Percentiles rank a stretch among this genome's conserved stretches.
Evolutionary conservation across 1,284 basidiomycete species (phyloP).

Genomic region (Phlebopus sp.): DNA sequence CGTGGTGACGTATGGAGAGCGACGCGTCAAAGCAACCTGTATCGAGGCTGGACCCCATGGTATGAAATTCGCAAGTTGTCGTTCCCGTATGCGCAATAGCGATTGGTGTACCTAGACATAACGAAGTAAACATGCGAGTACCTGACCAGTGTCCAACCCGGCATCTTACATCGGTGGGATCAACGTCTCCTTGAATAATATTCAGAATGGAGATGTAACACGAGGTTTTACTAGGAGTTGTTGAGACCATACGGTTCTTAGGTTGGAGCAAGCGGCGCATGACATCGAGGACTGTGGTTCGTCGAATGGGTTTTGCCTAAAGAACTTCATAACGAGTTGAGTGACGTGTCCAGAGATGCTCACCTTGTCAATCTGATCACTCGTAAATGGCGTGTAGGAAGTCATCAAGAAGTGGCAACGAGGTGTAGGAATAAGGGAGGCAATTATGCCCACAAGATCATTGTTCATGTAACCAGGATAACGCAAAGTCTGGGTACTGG

Average conservation of each 20-base stretch:
- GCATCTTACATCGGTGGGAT: conserved; percentile 86
- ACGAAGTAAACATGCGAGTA: not conserved
- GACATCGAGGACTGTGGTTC: conserved; percentile 96
- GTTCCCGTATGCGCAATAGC: conserved; percentile 91
- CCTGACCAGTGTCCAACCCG: not conserved
- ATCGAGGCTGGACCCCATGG: conserved; percentile 99
- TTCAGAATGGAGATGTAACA: conserved; percentile 99
- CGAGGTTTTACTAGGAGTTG: conserved; percentile 83
- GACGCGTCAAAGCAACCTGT: conserved; percentile 93
- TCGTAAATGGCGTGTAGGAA: conserved; percentile 98
- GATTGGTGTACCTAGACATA: conserved; percentile 86
- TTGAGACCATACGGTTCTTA: conserved; percentile 99
- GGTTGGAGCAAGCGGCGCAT: conserved; percentile 98
- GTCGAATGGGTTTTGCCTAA: conserved; percentile 84
- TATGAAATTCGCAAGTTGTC: conserved; percentile 96
- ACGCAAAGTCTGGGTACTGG: conserved; percentile 94
- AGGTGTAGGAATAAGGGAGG: conserved; percentile 97
- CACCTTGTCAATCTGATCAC: conserved; percentile 93
- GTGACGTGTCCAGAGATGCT: conserved; percentile 9
- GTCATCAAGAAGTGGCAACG: conserved; percentile 99
- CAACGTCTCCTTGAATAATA: conserved; percentile 98
- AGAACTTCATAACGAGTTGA: not conserved
- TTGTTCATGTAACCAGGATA: conserved; percentile 99
- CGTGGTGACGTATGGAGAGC: conserved; percentile 84
- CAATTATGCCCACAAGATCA: conserved; percentile 95